A percentile compares a stretch with the other conserved stretches of the same genome.
Conservation (phyloP, 148 eudicot species). For the Chenopodium suecicum region DNA sequence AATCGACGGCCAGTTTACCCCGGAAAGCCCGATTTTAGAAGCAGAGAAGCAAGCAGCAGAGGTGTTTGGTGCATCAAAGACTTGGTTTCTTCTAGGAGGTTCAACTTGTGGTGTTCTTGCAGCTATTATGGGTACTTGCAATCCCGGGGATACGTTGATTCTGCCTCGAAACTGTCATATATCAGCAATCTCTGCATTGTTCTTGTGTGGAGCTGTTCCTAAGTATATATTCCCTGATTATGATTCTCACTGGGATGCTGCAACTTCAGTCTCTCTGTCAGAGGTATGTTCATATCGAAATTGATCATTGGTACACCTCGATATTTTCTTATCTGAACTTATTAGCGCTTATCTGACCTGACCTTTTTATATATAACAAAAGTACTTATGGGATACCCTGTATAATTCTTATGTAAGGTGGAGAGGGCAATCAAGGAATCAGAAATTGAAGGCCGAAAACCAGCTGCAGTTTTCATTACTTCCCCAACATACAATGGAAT, state of each 20-base stretch:
- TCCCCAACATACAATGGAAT: slow-evolving; percentile 75
- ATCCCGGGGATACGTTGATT: slow-evolving; percentile 62
- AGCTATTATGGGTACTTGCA: slow-evolving; percentile 69
- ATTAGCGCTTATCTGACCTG: background rate
- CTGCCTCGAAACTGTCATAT: slow-evolving; percentile 69
- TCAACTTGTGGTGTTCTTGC: slow-evolving; percentile 83
- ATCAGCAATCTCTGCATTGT: slow-evolving; percentile 65
- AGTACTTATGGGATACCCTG: too few relatives aligned
- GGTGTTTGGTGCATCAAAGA: slow-evolving; percentile 68
- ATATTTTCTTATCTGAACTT: background rate
- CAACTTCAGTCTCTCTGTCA: slow-evolving; percentile 47
- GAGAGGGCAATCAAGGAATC: slow-evolving; percentile 54
- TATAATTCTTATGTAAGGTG: slow-evolving; percentile 40
- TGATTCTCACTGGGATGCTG: slow-evolving; percentile 61
- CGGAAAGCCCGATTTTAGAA: slow-evolving; percentile 59
- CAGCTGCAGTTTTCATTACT: slow-evolving; percentile 60
- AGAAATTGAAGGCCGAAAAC: slow-evolving; percentile 47
- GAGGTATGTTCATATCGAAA: slow-evolving; percentile 44
- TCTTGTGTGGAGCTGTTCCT: slow-evolving; percentile 58
- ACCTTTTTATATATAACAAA: too few relatives aligned
- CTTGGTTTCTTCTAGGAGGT: slow-evolving; percentile 88
- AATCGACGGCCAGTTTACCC: slow-evolving; percentile 60
- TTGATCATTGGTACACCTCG: too few relatives aligned
- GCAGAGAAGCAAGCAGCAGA: slow-evolving; percentile 62
- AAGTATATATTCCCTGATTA: slow-evolving; percentile 63